A percentile compares a stretch with the other conserved stretches of the same genome.
Evolutionary conservation across 495 filamentous ascomycete genomes (phyloP).

Genomic region (Staphylotrichum tortipilum): DNA sequence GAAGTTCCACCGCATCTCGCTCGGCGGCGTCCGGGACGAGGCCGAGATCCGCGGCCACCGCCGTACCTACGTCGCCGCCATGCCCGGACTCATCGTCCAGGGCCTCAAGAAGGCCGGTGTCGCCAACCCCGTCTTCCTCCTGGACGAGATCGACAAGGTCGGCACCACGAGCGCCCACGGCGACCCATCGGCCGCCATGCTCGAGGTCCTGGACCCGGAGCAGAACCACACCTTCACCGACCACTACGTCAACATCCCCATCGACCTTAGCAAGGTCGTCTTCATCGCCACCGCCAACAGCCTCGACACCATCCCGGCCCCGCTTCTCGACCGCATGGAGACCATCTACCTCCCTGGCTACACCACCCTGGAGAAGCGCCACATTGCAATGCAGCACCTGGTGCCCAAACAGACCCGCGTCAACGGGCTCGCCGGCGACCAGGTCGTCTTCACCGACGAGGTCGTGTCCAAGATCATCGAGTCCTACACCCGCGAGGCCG

Average conservation of each 20-base stretch:
- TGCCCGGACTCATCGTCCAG: constrained; percentile 92
- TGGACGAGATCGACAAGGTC: constrained; percentile 98
- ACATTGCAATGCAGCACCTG: constrained; percentile 87
- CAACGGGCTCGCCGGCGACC: constrained; percentile 65
- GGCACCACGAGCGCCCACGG: constrained; percentile 88
- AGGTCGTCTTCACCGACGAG: constrained; percentile 67
- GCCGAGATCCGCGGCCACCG: constrained; percentile 95
- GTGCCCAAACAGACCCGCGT: constrained; percentile 83
- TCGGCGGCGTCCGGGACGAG: constrained; percentile 92
- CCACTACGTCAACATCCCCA: constrained; percentile 93
- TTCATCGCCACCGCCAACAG: constrained; percentile 99
- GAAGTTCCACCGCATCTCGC: constrained; percentile 95
- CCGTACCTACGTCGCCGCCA: constrained; percentile 94
- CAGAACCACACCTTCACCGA: constrained; percentile 94
- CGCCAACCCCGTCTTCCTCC: constrained; percentile 88
- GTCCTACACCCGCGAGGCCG: constrained; percentile 94
- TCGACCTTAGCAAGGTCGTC: constrained; percentile 91
- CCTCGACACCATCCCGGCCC: constrained; percentile 88
- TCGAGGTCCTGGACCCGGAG: constrained; percentile 96
- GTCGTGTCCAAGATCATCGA: constrained; percentile 92
- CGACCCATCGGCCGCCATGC: constrained; percentile 96
- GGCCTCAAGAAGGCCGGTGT: constrained; percentile 95
- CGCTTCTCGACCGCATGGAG: constrained; percentile 96
- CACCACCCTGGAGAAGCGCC: constrained; percentile 94
- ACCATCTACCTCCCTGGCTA: constrained; percentile 87